Evolutionary conservation across 139 green algal species (phyloP), one percentile per base, ranked within the genome.

Genomic region (Marvania coccoides): DNA sequence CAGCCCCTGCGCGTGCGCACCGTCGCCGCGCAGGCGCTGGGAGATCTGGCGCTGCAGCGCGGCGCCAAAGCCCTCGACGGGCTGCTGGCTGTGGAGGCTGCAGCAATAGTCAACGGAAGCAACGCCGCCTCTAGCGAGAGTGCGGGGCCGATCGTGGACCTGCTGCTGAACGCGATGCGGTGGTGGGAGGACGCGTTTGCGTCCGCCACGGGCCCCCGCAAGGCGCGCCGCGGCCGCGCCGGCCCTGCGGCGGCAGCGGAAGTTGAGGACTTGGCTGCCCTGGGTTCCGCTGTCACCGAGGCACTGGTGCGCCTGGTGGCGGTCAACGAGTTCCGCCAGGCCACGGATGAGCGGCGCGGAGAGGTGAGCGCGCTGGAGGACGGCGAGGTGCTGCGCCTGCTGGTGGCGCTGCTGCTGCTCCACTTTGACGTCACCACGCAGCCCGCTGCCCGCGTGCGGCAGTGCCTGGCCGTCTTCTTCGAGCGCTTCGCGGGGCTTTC

Each of bases 381-480:
- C 29, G 26, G 51, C 5, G 66, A 79, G 8, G 59, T 74, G 35
- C 28, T 61, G 34, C 72, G 71, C 58, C 58, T 77, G 39, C 62
- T 87, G 34, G 57, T 78, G 19, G 23, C 55, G 9, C 63, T 87
- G 34, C 36, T 82, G 53, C 39, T 78, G 24, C 54, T 78, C 6
- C 42, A 69, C 59, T 85, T 87, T 65, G 67, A 85, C 45, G 45
- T 70, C 3, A 29, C 35, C 31, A 77, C 76, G 12, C 63, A 77
- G 33, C 48, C 56, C 19, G 54, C 51, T 5, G 53, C 63, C 31
- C 74, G 47, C 40, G 24, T 79, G 59, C 56, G 66, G 24, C 81
- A 88, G 76, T 75, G 61, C 38, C 73, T 88, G 36, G 30, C 69
- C 19, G 80, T 88, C 13, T 85, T 83, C 63, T 85, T 88, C 58